Percentiles rank a stretch among this genome's conserved stretches.
Evolutionary conservation across 768 basidiomycete species (phyloP).

Genomic region (Amanita pallidorosea): DNA sequence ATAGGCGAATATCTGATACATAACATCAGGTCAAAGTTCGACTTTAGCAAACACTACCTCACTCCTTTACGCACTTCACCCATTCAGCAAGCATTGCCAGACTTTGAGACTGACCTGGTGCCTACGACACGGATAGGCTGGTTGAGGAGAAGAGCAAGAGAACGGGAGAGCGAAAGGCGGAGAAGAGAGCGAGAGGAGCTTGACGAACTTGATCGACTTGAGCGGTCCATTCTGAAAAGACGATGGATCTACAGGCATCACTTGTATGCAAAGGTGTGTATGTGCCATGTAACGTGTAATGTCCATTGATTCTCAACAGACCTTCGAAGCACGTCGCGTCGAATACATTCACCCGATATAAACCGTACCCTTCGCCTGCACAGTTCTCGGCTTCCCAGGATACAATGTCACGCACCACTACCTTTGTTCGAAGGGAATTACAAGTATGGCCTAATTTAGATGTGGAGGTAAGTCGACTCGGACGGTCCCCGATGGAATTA

Average conservation of each 20-base stretch:
- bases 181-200: slow-evolving; percentile 35
- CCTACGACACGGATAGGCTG: slow-evolving; percentile 18
- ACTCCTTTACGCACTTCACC: slow-evolving; percentile 50
- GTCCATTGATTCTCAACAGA: slow-evolving; percentile 5
- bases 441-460: slow-evolving; percentile 86
- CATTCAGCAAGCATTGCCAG: slow-evolving; percentile 19
- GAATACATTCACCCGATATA: slow-evolving; percentile 75
- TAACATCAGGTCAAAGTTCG: slow-evolving; percentile 62
- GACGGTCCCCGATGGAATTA: background rate
- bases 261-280: slow-evolving; percentile 75
- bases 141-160: slow-evolving; percentile 25
- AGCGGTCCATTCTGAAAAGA: slow-evolving; percentile 61
- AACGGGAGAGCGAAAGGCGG: slow-evolving; percentile 38
- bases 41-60: slow-evolving; percentile 76
- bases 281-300: slow-evolving; percentile 2
- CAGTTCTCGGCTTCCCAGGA: slow-evolving; percentile 75
- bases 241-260: slow-evolving; percentile 74
- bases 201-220: slow-evolving; percentile 60
- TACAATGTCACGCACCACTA: slow-evolving; percentile 62
- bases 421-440: slow-evolving; percentile 77
- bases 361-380: slow-evolving; percentile 81
- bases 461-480: slow-evolving; percentile 49
- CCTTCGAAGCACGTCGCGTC: slow-evolving; percentile 74
- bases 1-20: slow-evolving; percentile 74
- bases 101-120: slow-evolving; percentile 11